phyloP scores from a whole-genome alignment of 805 yeast species.

The Saccharomycopsis selenospora region DNA sequence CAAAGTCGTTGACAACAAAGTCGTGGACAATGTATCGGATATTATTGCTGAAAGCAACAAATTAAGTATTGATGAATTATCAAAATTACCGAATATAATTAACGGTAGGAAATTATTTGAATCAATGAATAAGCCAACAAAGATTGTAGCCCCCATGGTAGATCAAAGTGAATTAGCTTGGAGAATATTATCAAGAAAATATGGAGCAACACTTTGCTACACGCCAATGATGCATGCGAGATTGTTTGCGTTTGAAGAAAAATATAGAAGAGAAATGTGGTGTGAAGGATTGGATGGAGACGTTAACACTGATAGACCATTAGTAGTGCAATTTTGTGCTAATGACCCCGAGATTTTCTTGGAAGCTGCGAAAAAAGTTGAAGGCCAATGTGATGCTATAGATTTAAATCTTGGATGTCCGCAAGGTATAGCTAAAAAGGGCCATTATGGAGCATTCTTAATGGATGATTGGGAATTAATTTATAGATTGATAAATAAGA shows the following conservation, averaged over 20 bases:
- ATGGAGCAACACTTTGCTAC: conserved; percentile 90
- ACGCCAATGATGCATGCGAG: conserved; percentile 96
- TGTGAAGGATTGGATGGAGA: conserved; percentile 65
- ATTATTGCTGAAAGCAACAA: too few species aligned
- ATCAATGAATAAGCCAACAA: conserved; percentile 64
- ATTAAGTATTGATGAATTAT: too few species aligned
- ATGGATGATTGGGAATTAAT: conserved; percentile 96
- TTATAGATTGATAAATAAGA: conserved; percentile 55
- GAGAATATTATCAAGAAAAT: conserved; percentile 77
- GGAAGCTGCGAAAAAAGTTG: conserved; percentile 72
- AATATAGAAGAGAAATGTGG: conserved; percentile 72
- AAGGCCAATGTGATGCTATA: conserved; percentile 84
- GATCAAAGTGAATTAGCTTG: conserved; percentile 94
- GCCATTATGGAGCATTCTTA: conserved; percentile 87
- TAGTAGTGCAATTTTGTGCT: conserved; percentile 92
- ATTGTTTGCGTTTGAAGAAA: conserved; percentile 73
- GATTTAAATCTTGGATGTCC: conserved; percentile 96
- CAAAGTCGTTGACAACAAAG: too few species aligned
- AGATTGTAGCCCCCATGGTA: conserved; percentile 96
- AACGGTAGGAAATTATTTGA: conserved; percentile 68
- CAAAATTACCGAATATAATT: background rate
- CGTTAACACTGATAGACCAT: conserved; percentile 61
- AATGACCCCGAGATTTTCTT: conserved; percentile 82
- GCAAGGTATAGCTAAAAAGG: conserved; percentile 91
- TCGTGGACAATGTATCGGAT: too few species aligned